Evolutionary conservation across 2,329 filamentous ascomycete genomes (phyloP).

Genomic region (Dryadomyces quercivorus): DNA sequence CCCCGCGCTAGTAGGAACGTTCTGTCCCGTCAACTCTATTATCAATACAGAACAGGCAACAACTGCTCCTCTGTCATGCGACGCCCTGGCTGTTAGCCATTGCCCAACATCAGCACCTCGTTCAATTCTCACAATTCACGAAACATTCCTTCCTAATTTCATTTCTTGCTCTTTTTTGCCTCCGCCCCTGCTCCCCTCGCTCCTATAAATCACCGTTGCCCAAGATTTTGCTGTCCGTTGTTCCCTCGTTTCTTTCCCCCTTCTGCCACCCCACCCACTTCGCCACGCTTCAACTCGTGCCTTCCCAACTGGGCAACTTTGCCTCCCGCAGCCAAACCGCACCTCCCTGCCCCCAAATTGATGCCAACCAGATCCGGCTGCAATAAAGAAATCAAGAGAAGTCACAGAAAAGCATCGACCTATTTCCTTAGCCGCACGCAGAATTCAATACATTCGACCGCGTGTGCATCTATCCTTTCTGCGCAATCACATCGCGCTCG

Average conservation of each 20-base stretch:
- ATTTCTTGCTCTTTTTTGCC: not conserved
- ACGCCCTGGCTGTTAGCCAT: conserved; percentile 7
- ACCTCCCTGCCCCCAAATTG: not conserved
- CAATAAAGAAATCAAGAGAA: not conserved
- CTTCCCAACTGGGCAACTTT: conserved; percentile 9
- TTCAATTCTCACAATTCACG: not conserved
- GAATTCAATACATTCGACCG: not conserved
- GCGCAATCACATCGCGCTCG: not conserved
- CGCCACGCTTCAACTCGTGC: conserved; percentile 8
- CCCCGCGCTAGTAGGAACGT: conserved; percentile 9
- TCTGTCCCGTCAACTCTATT: conserved; percentile 9
- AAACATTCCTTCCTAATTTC: not conserved
- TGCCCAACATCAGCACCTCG: conserved; percentile 3
- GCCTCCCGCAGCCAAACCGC: not conserved
- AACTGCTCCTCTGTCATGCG: conserved; percentile 10
- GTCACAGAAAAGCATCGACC: not conserved
- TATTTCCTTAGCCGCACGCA: not conserved
- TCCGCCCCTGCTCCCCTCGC: not conserved
- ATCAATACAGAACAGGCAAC: conserved; percentile 13
- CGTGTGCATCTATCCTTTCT: not conserved
- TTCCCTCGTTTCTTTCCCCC: not conserved
- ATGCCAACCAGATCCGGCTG: not conserved
- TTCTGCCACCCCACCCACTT: conserved; percentile 3
- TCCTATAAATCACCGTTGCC: not conserved
- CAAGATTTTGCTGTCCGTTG: not conserved